Evolutionary conservation across 2,329 filamentous ascomycete species (phyloP), one percentile per base, ranked within the genome.

Genomic region (Hypocrella siamensis): DNA sequence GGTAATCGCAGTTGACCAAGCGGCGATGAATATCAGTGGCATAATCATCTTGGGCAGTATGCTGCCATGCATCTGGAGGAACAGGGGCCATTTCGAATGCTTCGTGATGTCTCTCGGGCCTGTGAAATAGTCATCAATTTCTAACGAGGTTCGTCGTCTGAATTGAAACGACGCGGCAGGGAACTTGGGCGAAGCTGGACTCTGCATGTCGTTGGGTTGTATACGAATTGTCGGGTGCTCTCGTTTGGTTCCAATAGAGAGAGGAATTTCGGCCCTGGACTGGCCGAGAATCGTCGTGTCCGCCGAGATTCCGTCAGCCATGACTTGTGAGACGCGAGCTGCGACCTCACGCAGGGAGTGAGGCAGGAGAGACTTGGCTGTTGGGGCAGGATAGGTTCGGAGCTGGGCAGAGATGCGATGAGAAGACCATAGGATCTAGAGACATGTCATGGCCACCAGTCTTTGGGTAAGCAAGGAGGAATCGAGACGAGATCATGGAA

Each of bases 11-110:
- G 75, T 76, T 1, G 77, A 62, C 79, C 80, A 85, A 11, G 44
- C 45, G 11, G 61, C 69, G 19, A 84, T 61, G 36, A 77, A 63
- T 9, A 66, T 7, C 15, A 86, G 50, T 0, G 80, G 80, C 6
- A 85, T 47, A 25, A 85, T 70, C 67, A 86, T 71, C 46, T 79
- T 75, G 10, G 80, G 80, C 35, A 79, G 51, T 38, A 86, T 74
- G 39, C 74, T 80, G 43, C 80, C 80, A 49, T 83, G 79, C 57
- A 86, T 65, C 36, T 78, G 76, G 49, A 86, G 56, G 48, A 84
- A 79, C 39, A 74, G 67, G 14, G 80, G 80, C 65, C 78, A 76
- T 62, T 81, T 84, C 15, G 78, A 83, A 52, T 85, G 79, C 45
- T 70, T 70, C 35, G 72, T 63, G 40, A 82, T 68, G 48, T 84